phyloP scores from a whole-genome alignment of 108 stramenopile genomes.

The Cylindrotheca fusiformis region DNA sequence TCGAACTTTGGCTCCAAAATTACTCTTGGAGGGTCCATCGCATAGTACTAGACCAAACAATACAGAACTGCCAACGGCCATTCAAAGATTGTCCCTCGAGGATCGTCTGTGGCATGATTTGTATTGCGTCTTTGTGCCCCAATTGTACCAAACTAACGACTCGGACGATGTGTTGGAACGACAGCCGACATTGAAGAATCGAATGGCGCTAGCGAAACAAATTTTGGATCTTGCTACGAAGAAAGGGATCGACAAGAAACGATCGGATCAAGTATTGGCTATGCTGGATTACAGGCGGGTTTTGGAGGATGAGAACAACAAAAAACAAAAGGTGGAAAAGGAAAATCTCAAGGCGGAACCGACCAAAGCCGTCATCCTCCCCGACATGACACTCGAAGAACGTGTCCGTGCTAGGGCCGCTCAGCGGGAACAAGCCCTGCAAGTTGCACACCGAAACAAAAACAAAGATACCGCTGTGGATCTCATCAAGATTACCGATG shows the following conservation, averaged over 20 bases:
- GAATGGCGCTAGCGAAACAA: not conserved
- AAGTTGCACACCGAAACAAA: not conserved
- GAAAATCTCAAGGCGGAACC: not conserved
- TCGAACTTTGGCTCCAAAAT: constrained; percentile 7
- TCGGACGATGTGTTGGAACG: not conserved
- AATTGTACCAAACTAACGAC: constrained; percentile 6
- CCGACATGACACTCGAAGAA: constrained; percentile 14
- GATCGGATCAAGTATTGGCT: constrained; percentile 1
- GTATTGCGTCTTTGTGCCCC: constrained; percentile 9
- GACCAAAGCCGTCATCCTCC: not conserved
- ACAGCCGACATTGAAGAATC: not conserved
- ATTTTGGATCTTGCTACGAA: not conserved
- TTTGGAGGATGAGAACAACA: not conserved
- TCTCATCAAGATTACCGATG: constrained; percentile 17
- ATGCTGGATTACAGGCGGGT: not conserved
- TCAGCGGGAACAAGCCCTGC: constrained; percentile 10
- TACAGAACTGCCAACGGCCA: constrained; percentile 1
- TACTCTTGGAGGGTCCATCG: constrained; percentile 1
- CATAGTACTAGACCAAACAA: not conserved
- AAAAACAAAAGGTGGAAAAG: not conserved
- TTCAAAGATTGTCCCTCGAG: constrained; percentile 1
- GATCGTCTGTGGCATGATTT: constrained; percentile 34
- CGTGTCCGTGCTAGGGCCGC: constrained; percentile 20
- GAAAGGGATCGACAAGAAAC: not conserved
- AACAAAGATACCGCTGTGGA: constrained; percentile 15